These are phyloP conservation scores for Saturnispora gosingensis DNA, from an alignment of 805 yeast species.

Conservation along the genomic window DNA sequence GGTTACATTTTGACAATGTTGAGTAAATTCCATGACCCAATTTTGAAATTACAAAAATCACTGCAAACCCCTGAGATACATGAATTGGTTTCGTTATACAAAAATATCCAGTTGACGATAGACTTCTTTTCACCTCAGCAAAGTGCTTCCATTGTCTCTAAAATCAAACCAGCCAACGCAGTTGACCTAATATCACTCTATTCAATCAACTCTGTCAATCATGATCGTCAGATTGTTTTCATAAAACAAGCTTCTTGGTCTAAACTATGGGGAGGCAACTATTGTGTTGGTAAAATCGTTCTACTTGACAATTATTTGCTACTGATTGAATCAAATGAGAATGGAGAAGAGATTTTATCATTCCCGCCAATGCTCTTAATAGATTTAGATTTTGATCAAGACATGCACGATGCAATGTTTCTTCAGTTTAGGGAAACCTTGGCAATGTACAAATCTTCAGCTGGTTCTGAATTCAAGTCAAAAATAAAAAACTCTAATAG, in stretches of 20 bases:
- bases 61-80: slow-evolving; percentile 2
- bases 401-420: slow-evolving; percentile 9
- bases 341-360: slow-evolving; percentile 6
- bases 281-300: slow-evolving; percentile 6
- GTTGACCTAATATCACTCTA: neutral
- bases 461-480: slow-evolving; percentile 2
- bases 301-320: slow-evolving; percentile 6
- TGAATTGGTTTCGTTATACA: slow-evolving; percentile 5
- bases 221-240: slow-evolving; percentile 5
- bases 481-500: slow-evolving; percentile 6
- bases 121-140: slow-evolving; percentile 9
- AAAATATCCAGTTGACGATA: slow-evolving; percentile 6
- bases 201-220: slow-evolving; percentile 4
- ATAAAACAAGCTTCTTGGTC: slow-evolving; percentile 8
- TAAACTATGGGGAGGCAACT: slow-evolving; percentile 8
- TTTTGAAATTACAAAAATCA: slow-evolving; percentile 7
- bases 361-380: slow-evolving; percentile 5
- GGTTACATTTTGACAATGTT: slow-evolving; percentile 8
- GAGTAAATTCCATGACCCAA: slow-evolving; percentile 8
- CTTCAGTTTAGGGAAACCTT: slow-evolving; percentile 6
- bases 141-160: slow-evolving; percentile 3
- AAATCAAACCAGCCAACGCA: neutral
- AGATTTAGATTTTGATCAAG: slow-evolving; percentile 7
- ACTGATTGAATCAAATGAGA: slow-evolving; percentile 7
- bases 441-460: slow-evolving; percentile 3